A percentile compares a stretch with the other conserved stretches of the same genome.
phyloP scores from a whole-genome alignment of 306 rosid genomes.

The Sophora flavescens region DNA sequence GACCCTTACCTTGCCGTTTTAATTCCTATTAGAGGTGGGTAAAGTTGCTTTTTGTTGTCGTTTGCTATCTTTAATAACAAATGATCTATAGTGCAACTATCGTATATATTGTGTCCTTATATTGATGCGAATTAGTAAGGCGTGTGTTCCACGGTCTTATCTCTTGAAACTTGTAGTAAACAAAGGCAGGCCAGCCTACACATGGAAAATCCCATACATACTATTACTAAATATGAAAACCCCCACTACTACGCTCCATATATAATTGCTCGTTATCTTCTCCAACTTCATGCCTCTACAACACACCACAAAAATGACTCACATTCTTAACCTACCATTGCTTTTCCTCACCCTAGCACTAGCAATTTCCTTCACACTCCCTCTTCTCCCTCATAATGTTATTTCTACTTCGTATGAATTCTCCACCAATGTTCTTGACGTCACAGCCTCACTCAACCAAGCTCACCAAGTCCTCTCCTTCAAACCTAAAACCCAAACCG shows the following conservation, averaged over 20 bases:
- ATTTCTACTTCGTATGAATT: conserved; percentile 4
- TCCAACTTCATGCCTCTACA: conserved; percentile 11
- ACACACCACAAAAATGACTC: conserved; percentile 43
- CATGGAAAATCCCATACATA: not conserved
- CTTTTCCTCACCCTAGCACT: conserved; percentile 29
- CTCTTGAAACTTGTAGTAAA: no score
- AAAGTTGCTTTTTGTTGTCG: no score
- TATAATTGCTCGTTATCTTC: not conserved
- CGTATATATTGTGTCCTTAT: no score
- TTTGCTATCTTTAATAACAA: no score
- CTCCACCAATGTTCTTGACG: conserved; percentile 52
- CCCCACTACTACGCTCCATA: not conserved
- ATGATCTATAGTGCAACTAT: no score
- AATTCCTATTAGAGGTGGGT: no score
- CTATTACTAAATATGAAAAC: no score
- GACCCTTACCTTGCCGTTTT: no score
- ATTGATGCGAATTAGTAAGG: no score
- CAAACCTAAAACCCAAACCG: not conserved
- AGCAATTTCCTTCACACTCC: conserved; percentile 13
- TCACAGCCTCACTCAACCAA: conserved; percentile 55
- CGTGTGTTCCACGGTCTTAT: no score
- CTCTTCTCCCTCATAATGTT: not conserved
- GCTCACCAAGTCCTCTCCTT: conserved; percentile 52
- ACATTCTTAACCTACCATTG: conserved; percentile 34
- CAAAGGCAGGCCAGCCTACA: no score